phyloP scores from a whole-genome alignment of 78 protist species.

The slime mould (Dictyostelium discoideum) region dicty_2.7 NC_007088.5:2290001-2290500 shows the following conservation, averaged over 20 bases:
- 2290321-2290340: background rate
- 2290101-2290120: conserved; percentile 45
- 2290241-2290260: conserved; percentile 30
- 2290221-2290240: conserved; percentile 43
- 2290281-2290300: conserved; percentile 56
- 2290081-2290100: conserved; percentile 19
- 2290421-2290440: background rate
- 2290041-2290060: conserved; percentile 4
- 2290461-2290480: conserved; percentile 15
- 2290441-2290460: background rate
- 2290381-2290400: background rate
- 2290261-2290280: conserved; percentile 73
- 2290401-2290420: background rate
- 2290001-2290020: background rate
- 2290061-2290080: conserved; percentile 18
- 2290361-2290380: background rate
- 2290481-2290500: background rate
- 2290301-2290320: conserved; percentile 49
- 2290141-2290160: conserved; percentile 21
- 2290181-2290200: conserved; percentile 27
- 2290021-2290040: background rate
- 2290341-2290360: background rate
- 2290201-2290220: conserved; percentile 33
- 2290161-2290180: background rate
- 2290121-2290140: background rate